phyloP scores from a whole-genome alignment of 257 asterid species.

The Plantago ovata region DNA sequence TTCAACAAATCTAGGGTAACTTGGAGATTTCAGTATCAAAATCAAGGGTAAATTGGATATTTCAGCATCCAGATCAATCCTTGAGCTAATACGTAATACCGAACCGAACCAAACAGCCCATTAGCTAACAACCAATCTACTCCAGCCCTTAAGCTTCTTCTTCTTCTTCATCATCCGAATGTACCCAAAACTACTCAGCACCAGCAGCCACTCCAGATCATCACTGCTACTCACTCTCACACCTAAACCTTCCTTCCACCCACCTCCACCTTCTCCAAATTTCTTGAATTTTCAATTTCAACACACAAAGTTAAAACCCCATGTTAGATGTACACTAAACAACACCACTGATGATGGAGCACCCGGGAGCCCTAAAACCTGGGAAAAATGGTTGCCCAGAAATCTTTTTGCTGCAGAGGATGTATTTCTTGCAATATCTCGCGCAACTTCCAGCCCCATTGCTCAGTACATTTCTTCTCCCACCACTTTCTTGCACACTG shows the following conservation, averaged over 20 bases:
- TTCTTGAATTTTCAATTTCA: constrained; percentile 20
- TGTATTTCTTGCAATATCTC: constrained; percentile 77
- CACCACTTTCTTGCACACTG: constrained; percentile 85
- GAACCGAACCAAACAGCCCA: too few relatives aligned
- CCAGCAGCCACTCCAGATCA: constrained; percentile 28
- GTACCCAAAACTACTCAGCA: constrained; percentile 36
- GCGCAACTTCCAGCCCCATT: constrained; percentile 94
- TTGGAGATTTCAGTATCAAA: too few relatives aligned
- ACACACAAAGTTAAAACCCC: constrained; percentile 23
- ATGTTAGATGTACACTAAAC: constrained; percentile 35
- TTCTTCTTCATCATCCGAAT: constrained; percentile 26
- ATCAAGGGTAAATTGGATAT: too few relatives aligned
- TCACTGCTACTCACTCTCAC: constrained; percentile 18
- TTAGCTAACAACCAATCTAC: too few relatives aligned
- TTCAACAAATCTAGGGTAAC: too few relatives aligned
- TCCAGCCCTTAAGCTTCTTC: too few relatives aligned
- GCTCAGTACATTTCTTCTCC: constrained; percentile 96
- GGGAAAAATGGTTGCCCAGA: constrained; percentile 87
- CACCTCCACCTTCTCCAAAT: constrained; percentile 19
- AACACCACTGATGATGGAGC: constrained; percentile 22
- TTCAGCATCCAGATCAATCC: too few relatives aligned
- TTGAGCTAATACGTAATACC: too few relatives aligned
- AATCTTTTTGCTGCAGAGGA: constrained; percentile 72
- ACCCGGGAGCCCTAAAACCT: constrained; percentile 35
- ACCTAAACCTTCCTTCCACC: constrained; percentile 14